A percentile compares a stretch with the other conserved stretches of the same genome.
Evolutionary conservation across 352 stramenopile genomes (phyloP).

Genomic region (Pythium vanterpoolii): DNA sequence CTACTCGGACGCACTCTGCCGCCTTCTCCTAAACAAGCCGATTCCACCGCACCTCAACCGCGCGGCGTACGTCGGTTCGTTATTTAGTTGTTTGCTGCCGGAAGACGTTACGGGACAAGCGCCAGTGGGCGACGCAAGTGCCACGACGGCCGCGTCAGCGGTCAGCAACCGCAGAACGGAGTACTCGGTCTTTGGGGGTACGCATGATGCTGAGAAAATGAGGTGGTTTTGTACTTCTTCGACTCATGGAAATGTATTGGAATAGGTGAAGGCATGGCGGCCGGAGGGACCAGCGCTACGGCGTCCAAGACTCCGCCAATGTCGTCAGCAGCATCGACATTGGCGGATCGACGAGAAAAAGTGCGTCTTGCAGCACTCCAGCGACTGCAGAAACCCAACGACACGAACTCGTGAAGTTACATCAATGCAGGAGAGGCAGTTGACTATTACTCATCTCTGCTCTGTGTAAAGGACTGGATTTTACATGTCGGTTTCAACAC

Average conservation of each 20-base stretch:
- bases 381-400: slow-evolving; percentile 34
- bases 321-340: slow-evolving; percentile 13
- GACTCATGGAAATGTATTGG: not conserved
- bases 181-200: slow-evolving; percentile 69
- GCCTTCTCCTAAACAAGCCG: slow-evolving; percentile 67
- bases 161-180: slow-evolving; percentile 25
- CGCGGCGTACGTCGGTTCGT: slow-evolving; percentile 91
- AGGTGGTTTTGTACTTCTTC: not conserved
- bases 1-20: slow-evolving; percentile 88
- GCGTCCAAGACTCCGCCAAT: slow-evolving; percentile 10
- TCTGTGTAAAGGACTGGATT: too few relatives aligned
- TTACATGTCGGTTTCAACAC: slow-evolving; percentile 8
- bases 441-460: too few relatives aligned
- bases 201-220: not conserved
- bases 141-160: slow-evolving; percentile 1
- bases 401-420: slow-evolving; percentile 4
- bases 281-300: slow-evolving; percentile 14
- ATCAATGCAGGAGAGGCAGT: not conserved
- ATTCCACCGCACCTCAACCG: slow-evolving; percentile 93
- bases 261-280: slow-evolving; percentile 43
- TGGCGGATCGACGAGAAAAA: slow-evolving; percentile 63
- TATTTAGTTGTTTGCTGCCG: slow-evolving; percentile 78
- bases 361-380: slow-evolving; percentile 59
- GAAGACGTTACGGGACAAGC: slow-evolving; percentile 47
- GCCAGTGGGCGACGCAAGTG: slow-evolving; percentile 47